Evolutionary conservation across 768 basidiomycete genomes (phyloP), one percentile per base, ranked within the genome.

Genomic region (Lepiota subincarnata): DNA sequence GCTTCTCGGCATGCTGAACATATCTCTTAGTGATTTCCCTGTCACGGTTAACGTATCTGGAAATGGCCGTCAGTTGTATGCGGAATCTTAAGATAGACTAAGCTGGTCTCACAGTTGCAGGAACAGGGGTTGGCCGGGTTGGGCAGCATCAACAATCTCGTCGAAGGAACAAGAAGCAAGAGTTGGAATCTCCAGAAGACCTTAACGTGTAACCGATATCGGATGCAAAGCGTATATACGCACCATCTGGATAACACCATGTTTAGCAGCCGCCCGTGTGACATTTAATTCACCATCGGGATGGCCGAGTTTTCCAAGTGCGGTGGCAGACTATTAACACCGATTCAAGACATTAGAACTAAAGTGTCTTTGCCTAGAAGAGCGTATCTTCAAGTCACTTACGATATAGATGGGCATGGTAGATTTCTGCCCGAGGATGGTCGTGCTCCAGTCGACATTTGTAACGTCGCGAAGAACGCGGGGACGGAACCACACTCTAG

Each of bases 101-200:
- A 22, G 18, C 14, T 16, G 24, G 1, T 61, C 80, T 61, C 66
- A 91, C 76, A 98, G 70, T 68, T 98, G 96, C 48, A 97, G 68
- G 68, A 94, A 95, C 63, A 89, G 87, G 3, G 81, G 73, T 70
- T 98, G 95, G 1, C 79, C 83, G 1, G 87, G 86, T 39, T 78
- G 70, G 11, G 92, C 89, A 0, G 83, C 88, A 64, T 95, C 88
- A 19, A 97, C 77, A 47, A 98, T 82, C 67, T 98, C 93, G 64
- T 98, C 94, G 67, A 98, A 97, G 0, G 92, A 90, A 67, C 94
- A 98, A 0, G 91, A 94, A 0, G 96, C 92, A 16, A 98, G 75
- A 1, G 97, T 98, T 1, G 95, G 93, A 47, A 98, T 96, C 95
- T 95, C 31, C 34, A 49, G 31, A 31, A 40, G 49, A 16, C 40